Percentiles rank a stretch among this genome's conserved stretches.
These are phyloP conservation scores for Solanum acaule DNA, from an alignment of 257 asterid species.

Conservation along the genomic window DNA sequence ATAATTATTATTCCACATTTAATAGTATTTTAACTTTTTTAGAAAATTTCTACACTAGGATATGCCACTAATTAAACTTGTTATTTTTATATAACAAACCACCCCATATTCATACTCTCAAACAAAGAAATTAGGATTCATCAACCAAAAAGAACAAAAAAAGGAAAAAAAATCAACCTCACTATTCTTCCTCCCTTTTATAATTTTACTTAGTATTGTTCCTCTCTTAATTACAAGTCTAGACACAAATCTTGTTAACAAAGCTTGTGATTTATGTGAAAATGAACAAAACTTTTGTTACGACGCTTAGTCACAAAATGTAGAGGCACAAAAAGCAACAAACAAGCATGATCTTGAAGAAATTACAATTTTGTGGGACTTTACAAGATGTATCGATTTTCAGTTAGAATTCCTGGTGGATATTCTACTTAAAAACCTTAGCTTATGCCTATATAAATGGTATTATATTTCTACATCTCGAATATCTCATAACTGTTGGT, in stretches of 20 bases:
- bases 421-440: too few species aligned
- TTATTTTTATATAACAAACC: background rate
- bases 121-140: background rate
- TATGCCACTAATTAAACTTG: background rate
- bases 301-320: too few species aligned
- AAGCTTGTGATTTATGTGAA: background rate
- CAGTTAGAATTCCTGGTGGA: too few species aligned
- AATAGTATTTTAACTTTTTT: background rate
- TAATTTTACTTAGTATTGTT: background rate
- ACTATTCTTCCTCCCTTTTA: background rate
- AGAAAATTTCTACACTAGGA: background rate
- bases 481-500: too few species aligned
- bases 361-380: background rate
- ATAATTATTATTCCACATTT: background rate
- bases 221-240: background rate
- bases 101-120: background rate
- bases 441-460: too few species aligned
- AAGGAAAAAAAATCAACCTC: background rate
- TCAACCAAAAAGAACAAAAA: background rate
- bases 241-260: background rate
- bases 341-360: background rate
- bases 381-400: too few species aligned
- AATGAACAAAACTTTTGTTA: background rate
- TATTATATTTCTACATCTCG: too few species aligned
- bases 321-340: background rate